phyloP scores from a whole-genome alignment of 352 stramenopile genomes.

The Aphanomyces stellatus region DNA sequence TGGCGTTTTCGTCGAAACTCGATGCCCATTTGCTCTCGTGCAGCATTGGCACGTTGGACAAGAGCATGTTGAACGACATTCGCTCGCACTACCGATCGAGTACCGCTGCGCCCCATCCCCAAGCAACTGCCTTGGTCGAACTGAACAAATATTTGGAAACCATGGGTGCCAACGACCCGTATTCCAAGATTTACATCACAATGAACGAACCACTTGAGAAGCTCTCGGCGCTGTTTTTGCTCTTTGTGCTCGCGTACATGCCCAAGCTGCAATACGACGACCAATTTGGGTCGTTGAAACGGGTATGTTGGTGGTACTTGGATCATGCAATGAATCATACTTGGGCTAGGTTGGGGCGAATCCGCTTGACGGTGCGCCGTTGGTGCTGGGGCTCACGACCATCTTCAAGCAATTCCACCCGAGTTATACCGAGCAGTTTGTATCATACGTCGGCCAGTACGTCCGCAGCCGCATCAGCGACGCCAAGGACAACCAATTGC shows the following conservation, averaged over 20 bases:
- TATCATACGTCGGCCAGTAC: conserved; percentile 90
- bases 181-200: conserved; percentile 92
- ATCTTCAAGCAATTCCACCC: conserved; percentile 94
- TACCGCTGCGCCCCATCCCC: conserved; percentile 73
- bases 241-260: conserved; percentile 91
- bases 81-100: conserved; percentile 76
- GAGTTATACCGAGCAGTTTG: conserved; percentile 89
- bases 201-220: conserved; percentile 86
- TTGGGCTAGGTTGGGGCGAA: conserved; percentile 68
- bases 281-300: conserved; percentile 84
- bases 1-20: conserved; percentile 84
- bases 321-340: not conserved
- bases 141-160: conserved; percentile 90
- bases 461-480: conserved; percentile 85
- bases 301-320: conserved; percentile 23
- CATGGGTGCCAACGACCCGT: conserved; percentile 86
- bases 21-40: conserved; percentile 88
- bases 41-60: conserved; percentile 86
- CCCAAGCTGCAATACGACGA: conserved; percentile 90
- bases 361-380: conserved; percentile 86
- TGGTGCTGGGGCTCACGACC: conserved; percentile 87
- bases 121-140: conserved; percentile 80
- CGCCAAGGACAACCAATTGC: conserved; percentile 37
- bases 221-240: conserved; percentile 84
- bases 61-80: conserved; percentile 84